Conservation (phyloP, 2,329 filamentous ascomycete genomes). For the Fusarium sp. region DNA sequence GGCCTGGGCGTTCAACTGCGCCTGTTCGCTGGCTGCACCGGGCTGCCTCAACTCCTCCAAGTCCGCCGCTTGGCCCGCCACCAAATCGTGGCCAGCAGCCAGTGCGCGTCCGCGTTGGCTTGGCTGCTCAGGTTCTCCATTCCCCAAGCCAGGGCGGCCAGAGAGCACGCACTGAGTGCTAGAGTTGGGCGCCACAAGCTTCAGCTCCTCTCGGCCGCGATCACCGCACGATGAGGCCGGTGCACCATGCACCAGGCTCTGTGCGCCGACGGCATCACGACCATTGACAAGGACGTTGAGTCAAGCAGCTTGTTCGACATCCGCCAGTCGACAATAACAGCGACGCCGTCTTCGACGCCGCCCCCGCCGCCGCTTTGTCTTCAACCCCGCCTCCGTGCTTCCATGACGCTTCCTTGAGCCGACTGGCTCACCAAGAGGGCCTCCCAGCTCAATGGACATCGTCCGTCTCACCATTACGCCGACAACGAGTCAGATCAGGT, state of each 20-base stretch:
- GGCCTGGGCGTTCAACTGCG: conserved; percentile 41
- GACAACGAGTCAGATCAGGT: conserved; percentile 45
- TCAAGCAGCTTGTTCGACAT: conserved; percentile 31
- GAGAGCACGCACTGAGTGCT: conserved; percentile 6
- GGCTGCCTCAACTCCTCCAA: conserved; percentile 21
- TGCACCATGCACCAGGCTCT: conserved; percentile 28
- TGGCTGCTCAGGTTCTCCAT: conserved; percentile 1
- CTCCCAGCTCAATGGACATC: conserved; percentile 35
- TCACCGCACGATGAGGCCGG: conserved; percentile 29
- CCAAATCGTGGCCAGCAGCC: conserved; percentile 1
- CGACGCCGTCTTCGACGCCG: conserved; percentile 9
- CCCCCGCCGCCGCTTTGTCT: conserved; percentile 9
- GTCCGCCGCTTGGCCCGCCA: conserved; percentile 14
- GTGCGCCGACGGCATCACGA: conserved; percentile 28
- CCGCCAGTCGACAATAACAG: conserved; percentile 13
- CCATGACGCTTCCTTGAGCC: conserved; percentile 26
- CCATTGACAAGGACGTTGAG: conserved; percentile 22
- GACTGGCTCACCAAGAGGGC: conserved; percentile 31
- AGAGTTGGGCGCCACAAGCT: conserved; percentile 30
- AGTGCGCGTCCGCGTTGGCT: not conserved
- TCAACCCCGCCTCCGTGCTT: conserved; percentile 24
- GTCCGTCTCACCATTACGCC: conserved; percentile 36
- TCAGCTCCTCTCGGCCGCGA: conserved; percentile 29
- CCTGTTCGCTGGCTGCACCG: conserved; percentile 37
- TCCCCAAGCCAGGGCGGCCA: not conserved